Evolutionary conservation across 495 filamentous ascomycete genomes (phyloP), one percentile per base, ranked within the genome.

Genomic region (Bryoglossum gracile): DNA sequence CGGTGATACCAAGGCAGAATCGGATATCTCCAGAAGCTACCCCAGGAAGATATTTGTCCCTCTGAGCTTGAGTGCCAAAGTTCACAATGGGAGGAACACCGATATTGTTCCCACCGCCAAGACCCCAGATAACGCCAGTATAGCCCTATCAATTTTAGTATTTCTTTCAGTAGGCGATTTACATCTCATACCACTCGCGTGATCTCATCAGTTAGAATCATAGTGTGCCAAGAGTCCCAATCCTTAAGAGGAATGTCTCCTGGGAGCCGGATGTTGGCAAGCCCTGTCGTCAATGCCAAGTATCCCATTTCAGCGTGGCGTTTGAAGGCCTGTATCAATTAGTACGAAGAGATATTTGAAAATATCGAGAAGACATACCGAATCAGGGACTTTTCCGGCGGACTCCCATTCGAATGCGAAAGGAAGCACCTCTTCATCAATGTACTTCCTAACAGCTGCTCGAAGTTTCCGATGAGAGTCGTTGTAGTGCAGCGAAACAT

Each of bases 1-100:
- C 75, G 16, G 75, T 78, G 53, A 78, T 76, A 3, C 75, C 74
- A 23, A 77, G 59, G 54, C 74, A 78, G 46, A 78, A 78, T 28
- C 68, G 56, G 14, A 71, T 63, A 36, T 68, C 65, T 21, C 73
- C 71, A 39, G 43, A 64, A 14, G 72, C 71, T 47, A 78, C 67
- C 17, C 61, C 64, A 8, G 75, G 75, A 19, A 78, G 59, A 67
- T 69, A 78, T 24, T 62, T 59, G 6, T 49, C 55, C 53, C 73
- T 69, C 58, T 76, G 74, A 57, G 68, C 63, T 9, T 57, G 51
- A 18, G 68, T 76, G 13, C 75, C 75, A 53, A 74, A 76, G 40
- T 68, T 64, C 19, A 72, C 71, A 55, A 77, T 58, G 10, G 73
- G 72, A n/a, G 75, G 75, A 57, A 69, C 70, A 14, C 74, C 74